phyloP scores from a whole-genome alignment of 306 rosid species.

The Rosa lucieae region DNA sequence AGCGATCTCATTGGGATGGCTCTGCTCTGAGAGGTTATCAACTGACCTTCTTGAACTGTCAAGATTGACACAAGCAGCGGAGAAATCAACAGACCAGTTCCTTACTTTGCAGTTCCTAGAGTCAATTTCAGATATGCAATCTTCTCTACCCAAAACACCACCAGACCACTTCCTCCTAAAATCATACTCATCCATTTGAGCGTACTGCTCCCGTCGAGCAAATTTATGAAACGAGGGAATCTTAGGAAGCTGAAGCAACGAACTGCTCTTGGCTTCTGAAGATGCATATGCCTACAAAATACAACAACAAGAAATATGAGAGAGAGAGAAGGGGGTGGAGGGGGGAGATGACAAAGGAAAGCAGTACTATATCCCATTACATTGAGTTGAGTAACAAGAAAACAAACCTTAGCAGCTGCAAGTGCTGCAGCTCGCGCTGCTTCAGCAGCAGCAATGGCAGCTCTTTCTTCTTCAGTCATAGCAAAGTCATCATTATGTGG shows the following conservation, averaged over 20 bases:
- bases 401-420: conserved; percentile 97
- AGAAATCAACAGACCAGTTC: conserved; percentile 97
- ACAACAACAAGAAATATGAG: conserved; percentile 22
- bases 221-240: conserved; percentile 97
- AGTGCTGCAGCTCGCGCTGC: conserved; percentile 91
- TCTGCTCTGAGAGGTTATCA: conserved; percentile 85
- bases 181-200: conserved; percentile 79
- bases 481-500: conserved; percentile 30
- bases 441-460: conserved; percentile 96
- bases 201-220: conserved; percentile 76
- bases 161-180: conserved; percentile 78
- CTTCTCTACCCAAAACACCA: conserved; percentile 87
- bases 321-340: neutral
- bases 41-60: conserved; percentile 71
- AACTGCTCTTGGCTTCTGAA: conserved; percentile 78
- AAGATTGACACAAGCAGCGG: conserved; percentile 85
- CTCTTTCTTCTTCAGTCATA: conserved; percentile 86
- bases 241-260: conserved; percentile 84
- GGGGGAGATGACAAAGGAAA: neutral
- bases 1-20: conserved; percentile 91
- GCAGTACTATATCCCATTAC: neutral
- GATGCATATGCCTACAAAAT: conserved; percentile 86
- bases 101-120: conserved; percentile 96
- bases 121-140: conserved; percentile 92
- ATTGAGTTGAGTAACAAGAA: conserved; percentile 18